Evolutionary conservation across 306 rosid species (phyloP).

Genomic region (Gastrolobium bilobum): DNA sequence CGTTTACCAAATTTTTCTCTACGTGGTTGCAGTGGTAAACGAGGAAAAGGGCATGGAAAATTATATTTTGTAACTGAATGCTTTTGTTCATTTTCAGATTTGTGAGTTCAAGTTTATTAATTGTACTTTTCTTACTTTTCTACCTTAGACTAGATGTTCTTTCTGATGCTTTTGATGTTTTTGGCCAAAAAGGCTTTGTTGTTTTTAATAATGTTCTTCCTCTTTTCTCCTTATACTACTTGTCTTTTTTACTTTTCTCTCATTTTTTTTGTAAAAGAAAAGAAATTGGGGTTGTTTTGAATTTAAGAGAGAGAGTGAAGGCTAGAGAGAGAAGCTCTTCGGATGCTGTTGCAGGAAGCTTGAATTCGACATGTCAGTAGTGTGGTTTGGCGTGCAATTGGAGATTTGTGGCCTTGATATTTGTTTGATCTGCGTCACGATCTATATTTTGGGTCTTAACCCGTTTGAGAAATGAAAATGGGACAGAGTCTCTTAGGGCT

Average conservation of each 20-base stretch:
- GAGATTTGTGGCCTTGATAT: constrained; percentile 46
- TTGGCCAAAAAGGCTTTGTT: not conserved
- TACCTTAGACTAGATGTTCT: not conserved
- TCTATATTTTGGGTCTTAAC: constrained; percentile 36
- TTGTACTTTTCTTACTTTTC: not conserved
- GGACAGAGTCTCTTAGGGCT: constrained; percentile 12
- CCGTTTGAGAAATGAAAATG: constrained; percentile 37
- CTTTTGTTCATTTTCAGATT: constrained; percentile 44
- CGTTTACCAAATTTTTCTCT: constrained; percentile 42
- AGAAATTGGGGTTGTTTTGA: constrained; percentile 13
- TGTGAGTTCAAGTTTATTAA: constrained; percentile 29
- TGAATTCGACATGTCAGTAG: not conserved
- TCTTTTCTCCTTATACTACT: constrained; percentile 3
- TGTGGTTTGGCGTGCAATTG: constrained; percentile 21
- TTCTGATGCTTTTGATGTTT: constrained; percentile 6
- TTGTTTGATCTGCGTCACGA: constrained; percentile 40
- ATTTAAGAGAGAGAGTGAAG: constrained; percentile 26
- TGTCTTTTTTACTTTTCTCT: not conserved
- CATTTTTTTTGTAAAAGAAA: not conserved
- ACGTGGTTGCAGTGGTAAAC: constrained; percentile 46
- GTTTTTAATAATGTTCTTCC: not conserved
- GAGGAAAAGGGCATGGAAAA: constrained; percentile 40
- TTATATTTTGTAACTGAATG: constrained; percentile 24
- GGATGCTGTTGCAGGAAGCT: constrained; percentile 31
- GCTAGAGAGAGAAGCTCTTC: constrained; percentile 37